phyloP scores from a whole-genome alignment of 1,284 basidiomycete species.

The Ganoderma sp. region DNA sequence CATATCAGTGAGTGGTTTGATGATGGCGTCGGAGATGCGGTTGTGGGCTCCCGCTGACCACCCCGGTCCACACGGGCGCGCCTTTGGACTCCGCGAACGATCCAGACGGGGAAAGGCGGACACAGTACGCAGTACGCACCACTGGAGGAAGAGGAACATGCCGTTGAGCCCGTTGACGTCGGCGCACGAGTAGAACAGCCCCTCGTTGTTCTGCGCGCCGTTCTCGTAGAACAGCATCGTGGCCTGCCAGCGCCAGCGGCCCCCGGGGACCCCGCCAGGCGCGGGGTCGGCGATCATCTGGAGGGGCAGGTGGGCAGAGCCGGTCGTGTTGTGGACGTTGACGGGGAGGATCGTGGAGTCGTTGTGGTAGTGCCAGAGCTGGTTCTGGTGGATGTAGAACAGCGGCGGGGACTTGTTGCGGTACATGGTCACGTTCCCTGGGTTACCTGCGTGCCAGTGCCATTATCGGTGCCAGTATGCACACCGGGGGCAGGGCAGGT shows the following conservation, averaged over 20 bases:
- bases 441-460: constrained; percentile 31
- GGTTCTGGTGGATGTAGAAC: constrained; percentile 59
- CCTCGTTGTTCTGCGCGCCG: constrained; percentile 50
- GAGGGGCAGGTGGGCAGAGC: constrained; percentile 49
- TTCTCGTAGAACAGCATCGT: constrained; percentile 61
- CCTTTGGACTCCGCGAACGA: neutral
- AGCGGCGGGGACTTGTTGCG: constrained; percentile 45
- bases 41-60: neutral
- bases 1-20: constrained; percentile 11
- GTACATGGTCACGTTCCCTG: constrained; percentile 42
- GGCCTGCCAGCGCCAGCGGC: constrained; percentile 60
- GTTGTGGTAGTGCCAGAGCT: constrained; percentile 62
- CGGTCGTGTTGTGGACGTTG: constrained; percentile 59
- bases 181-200: constrained; percentile 58
- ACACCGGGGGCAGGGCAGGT: neutral
- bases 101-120: neutral
- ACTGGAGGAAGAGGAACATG: constrained; percentile 54
- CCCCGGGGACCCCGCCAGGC: constrained; percentile 47
- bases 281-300: constrained; percentile 52
- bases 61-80: neutral
- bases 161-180: constrained; percentile 46
- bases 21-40: neutral
- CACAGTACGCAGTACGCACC: constrained; percentile 45
- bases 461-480: neutral
- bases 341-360: constrained; percentile 59